Evolutionary conservation across 2,329 filamentous ascomycete genomes (phyloP).

Genomic region (Cryphonectria radicalis): DNA sequence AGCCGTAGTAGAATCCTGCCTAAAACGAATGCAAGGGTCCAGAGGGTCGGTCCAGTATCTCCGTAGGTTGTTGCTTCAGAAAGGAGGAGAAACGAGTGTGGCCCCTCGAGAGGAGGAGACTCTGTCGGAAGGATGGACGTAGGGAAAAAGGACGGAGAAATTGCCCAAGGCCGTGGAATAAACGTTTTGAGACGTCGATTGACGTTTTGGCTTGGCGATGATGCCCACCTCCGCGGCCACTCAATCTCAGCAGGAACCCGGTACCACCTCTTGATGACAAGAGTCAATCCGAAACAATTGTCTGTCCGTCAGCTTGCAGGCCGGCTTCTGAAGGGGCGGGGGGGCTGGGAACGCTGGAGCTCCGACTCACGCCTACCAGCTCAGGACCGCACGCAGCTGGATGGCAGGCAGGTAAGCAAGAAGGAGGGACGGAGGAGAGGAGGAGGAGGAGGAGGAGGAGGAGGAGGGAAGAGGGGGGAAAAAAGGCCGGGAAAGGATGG

Average conservation of each 20-base stretch:
- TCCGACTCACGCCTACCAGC: constrained; percentile 9
- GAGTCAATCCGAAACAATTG: background rate
- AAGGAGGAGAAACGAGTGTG: constrained; percentile 6
- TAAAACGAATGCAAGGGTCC: constrained; percentile 8
- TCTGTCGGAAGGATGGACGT: background rate
- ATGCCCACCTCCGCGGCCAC: constrained; percentile 1
- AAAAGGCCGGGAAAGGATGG: background rate
- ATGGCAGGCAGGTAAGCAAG: background rate
- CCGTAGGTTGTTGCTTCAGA: background rate
- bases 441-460: background rate
- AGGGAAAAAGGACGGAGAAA: background rate
- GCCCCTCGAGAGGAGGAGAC: background rate
- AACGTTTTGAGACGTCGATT: background rate
- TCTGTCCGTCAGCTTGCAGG: constrained; percentile 3
- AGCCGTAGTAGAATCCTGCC: constrained; percentile 6
- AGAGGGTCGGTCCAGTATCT: background rate
- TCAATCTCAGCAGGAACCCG: background rate
- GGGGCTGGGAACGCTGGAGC: constrained; percentile 4
- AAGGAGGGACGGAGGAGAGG: background rate
- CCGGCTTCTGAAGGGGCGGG: background rate
- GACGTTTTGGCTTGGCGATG: constrained; percentile 4
- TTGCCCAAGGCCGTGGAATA: background rate
- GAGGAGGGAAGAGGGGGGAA: background rate
- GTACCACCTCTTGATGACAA: background rate
- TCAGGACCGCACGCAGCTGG: constrained; percentile 5